Percentiles rank a stretch among this genome's conserved stretches.
phyloP scores from a whole-genome alignment of 148 eudicot species.

The Agrostemma githago region DNA sequence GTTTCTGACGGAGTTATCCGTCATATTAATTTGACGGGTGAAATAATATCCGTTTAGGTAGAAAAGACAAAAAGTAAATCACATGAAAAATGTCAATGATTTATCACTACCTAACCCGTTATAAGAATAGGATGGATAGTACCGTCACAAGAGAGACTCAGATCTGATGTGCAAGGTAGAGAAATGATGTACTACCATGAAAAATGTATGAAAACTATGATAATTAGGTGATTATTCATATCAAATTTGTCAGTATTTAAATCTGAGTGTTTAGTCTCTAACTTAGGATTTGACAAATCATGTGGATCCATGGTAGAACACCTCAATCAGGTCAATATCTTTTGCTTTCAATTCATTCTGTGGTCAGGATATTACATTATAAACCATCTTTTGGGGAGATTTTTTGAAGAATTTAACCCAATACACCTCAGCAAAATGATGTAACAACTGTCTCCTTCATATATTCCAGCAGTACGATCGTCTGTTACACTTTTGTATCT shows the following conservation, averaged over 20 bases:
- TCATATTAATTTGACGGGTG: too few species aligned
- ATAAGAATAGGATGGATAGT: too few species aligned
- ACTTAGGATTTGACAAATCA: neutral
- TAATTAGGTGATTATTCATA: constrained; percentile 11
- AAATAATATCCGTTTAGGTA: too few species aligned
- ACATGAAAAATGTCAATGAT: too few species aligned
- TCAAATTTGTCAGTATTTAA: constrained; percentile 6
- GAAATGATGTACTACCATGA: constrained; percentile 3
- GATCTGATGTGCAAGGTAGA: constrained; percentile 7
- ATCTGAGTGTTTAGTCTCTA: neutral
- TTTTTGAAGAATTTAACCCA: neutral
- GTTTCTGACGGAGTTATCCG: too few species aligned
- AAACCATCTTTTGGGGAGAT: neutral
- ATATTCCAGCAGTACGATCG: too few species aligned
- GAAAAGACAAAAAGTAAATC: too few species aligned
- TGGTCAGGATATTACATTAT: neutral
- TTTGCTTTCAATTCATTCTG: neutral
- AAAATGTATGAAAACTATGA: neutral
- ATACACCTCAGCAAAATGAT: too few species aligned
- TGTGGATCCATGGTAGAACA: constrained; percentile 6
- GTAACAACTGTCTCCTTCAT: too few species aligned
- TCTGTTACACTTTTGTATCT: too few species aligned
- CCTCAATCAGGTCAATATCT: constrained; percentile 4
- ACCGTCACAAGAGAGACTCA: neutral
- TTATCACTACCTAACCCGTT: too few species aligned